These are phyloP conservation scores for Lathyrus tuberosus DNA, from an alignment of 306 rosid genomes.

Conservation along the genomic window DNA sequence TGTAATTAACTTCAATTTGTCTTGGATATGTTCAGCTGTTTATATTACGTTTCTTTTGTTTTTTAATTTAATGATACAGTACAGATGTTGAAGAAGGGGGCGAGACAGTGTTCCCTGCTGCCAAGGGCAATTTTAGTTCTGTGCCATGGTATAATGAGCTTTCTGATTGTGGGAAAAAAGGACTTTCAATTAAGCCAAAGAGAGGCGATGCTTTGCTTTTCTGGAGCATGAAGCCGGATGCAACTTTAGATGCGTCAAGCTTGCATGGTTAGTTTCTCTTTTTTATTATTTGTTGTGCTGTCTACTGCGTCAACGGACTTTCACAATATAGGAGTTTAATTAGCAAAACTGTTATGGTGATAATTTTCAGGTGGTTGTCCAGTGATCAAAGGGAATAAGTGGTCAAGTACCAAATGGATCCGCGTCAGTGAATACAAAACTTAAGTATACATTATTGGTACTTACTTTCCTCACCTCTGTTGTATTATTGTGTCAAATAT, in stretches of 20 bases:
- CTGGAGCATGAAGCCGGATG: conserved; percentile 99
- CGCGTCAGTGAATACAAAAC: conserved; percentile 74
- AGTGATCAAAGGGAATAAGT: conserved; percentile 90
- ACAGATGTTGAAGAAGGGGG: conserved; percentile 99
- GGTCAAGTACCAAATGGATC: conserved; percentile 98
- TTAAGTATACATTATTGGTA: conserved; percentile 62
- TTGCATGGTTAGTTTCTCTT: conserved; percentile 76
- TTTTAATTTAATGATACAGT: conserved; percentile 53
- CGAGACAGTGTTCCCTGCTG: conserved; percentile 97
- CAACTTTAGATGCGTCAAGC: conserved; percentile 85
- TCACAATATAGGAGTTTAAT: conserved; percentile 34
- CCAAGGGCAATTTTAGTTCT: conserved; percentile 87
- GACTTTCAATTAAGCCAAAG: conserved; percentile 94
- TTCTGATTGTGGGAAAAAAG: conserved; percentile 89
- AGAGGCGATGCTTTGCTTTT: conserved; percentile 96
- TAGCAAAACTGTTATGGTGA: conserved; percentile 25
- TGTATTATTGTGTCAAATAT: conserved; percentile 6
- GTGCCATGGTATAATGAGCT: conserved; percentile 98
- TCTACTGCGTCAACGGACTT: conserved; percentile 15
- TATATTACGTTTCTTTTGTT: conserved; percentile 34
- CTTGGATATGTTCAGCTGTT: conserved; percentile 19
- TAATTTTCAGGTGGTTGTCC: conserved; percentile 92
- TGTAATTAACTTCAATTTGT: conserved; percentile 22
- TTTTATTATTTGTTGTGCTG: conserved; percentile 18
- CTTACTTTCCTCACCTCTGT: conserved; percentile 10